These are phyloP conservation scores for Stentor coeruleus DNA, from an alignment of 73 alveolate genomes.

Conservation along the genomic window DNA sequence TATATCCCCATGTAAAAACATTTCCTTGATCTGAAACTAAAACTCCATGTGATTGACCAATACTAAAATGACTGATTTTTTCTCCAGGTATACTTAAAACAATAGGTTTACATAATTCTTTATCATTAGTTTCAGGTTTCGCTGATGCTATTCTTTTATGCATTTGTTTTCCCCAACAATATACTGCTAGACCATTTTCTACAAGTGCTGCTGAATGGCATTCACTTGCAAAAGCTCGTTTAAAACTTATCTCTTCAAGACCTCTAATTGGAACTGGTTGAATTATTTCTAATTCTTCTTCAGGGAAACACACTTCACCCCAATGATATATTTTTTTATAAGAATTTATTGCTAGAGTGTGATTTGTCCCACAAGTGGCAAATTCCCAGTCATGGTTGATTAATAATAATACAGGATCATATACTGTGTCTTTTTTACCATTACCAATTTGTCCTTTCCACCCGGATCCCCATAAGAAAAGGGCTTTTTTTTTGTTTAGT, in stretches of 20 bases:
- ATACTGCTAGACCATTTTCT: background rate
- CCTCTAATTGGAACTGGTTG: background rate
- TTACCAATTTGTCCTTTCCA: conserved; percentile 89
- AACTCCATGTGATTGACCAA: conserved; percentile 34
- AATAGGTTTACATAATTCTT: background rate
- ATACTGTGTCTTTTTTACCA: conserved; percentile 43
- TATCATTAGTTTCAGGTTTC: background rate
- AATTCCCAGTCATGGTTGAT: conserved; percentile 1
- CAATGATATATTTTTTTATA: conserved; percentile 38
- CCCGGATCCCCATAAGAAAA: conserved; percentile 54
- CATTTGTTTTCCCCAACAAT: conserved; percentile 6
- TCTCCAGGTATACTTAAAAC: background rate
- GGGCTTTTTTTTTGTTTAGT: conserved; percentile 25
- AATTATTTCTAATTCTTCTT: conserved; percentile 5
- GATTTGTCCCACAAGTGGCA: conserved; percentile 37
- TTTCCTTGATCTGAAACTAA: conserved; percentile 36
- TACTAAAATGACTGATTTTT: background rate
- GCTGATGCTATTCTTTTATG: background rate
- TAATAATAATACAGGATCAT: background rate
- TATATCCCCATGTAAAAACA: conserved; percentile 61
- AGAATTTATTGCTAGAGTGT: conserved; percentile 30
- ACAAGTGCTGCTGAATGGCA: background rate
- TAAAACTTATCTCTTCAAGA: background rate
- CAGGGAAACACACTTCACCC: conserved; percentile 33
- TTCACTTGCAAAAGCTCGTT: background rate